Base-by-base conservation (phyloP, 768 basidiomycete genomes). In the Pulveroboletus sp. region DNA sequence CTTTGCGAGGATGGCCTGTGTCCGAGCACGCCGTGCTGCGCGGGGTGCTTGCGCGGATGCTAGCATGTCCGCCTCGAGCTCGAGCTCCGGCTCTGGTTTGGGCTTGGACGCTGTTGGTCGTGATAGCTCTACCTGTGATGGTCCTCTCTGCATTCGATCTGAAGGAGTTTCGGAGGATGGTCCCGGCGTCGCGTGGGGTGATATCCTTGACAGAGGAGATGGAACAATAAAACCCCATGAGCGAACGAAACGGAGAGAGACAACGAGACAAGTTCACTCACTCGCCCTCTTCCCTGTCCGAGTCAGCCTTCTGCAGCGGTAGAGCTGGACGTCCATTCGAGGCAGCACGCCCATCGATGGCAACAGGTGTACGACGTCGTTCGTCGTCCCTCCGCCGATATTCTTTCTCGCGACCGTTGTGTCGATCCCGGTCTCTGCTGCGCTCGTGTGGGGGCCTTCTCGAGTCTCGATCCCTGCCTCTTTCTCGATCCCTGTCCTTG, bases 211-310 rank as follows among this genome's bases (percentile, higher is more conserved):
- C 17, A 51, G 37, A 49, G 31, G 36, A 21, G 21, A 21, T 3
- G 21, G 51, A 9, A 6, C 11, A 10, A 15, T 17, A 50, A 37
- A 40, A 50, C 58, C 17, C 4, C 26, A 39, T 69, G 37, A 60
- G 46, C 21, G 11, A 45, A 43, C 12, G 21, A 32, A 47, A 46
- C 39, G 8, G 32, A 33, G 55, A 43, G 39, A 32, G 41, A 37
- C 48, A 45, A 38, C 48, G 44, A 54, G 45, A 41, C 21, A 9
- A 6, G 8, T 6, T 39, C 35, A 93, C 93, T 87, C 71, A 94
- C 91, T 95, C 93, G 76, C 89, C 92, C 77, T 94, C 93, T 73
- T 93, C 89, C 65, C 70, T 85, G 57, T 90, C 89, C 11, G 81
- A 79, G 46, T 78, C 78, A 11, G 67, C 57, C 42, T 51, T 63